Conservation (phyloP, 441 rosid species). For the Raphanus hybrid region DNA sequence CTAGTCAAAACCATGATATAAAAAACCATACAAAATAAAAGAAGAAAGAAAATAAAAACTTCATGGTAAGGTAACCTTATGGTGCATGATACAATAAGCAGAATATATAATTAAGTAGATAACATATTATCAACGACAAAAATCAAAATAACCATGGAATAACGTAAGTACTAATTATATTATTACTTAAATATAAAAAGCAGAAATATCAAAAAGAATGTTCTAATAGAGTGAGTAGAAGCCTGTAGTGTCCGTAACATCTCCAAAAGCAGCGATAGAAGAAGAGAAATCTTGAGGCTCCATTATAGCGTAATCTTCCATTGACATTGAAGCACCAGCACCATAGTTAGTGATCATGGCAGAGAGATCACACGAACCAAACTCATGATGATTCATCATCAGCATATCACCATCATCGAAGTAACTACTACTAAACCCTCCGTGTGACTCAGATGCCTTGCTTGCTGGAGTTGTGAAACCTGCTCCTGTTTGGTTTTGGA, state of each 20-base stretch:
- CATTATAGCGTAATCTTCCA: slow-evolving; percentile 40
- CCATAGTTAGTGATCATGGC: slow-evolving; percentile 54
- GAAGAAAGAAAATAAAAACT: slow-evolving; percentile 23
- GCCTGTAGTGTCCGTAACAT: slow-evolving; percentile 55
- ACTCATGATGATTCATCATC: slow-evolving; percentile 40
- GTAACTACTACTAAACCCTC: slow-evolving; percentile 37
- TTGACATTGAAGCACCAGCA: slow-evolving; percentile 33
- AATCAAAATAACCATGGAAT: slow-evolving; percentile 32
- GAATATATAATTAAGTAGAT: slow-evolving; percentile 22
- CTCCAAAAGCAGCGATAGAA: slow-evolving; percentile 51
- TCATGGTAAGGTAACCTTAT: slow-evolving; percentile 33
- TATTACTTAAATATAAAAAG: slow-evolving; percentile 23
- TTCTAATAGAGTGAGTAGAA: slow-evolving; percentile 56
- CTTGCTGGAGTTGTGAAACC: slow-evolving; percentile 29
- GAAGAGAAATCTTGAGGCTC: slow-evolving; percentile 47
- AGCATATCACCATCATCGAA: slow-evolving; percentile 35
- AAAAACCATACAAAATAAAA: not conserved
- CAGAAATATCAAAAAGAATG: slow-evolving; percentile 19
- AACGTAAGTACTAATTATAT: slow-evolving; percentile 19
- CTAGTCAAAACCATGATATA: slow-evolving; percentile 25
- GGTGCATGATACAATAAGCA: slow-evolving; percentile 34
- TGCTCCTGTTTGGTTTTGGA: slow-evolving; percentile 27
- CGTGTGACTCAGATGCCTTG: slow-evolving; percentile 34
- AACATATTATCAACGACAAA: slow-evolving; percentile 26
- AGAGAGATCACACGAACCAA: slow-evolving; percentile 61